These are phyloP conservation scores for Beta lomatogona DNA, from an alignment of 179 eudicot species.

Conservation along the genomic window DNA sequence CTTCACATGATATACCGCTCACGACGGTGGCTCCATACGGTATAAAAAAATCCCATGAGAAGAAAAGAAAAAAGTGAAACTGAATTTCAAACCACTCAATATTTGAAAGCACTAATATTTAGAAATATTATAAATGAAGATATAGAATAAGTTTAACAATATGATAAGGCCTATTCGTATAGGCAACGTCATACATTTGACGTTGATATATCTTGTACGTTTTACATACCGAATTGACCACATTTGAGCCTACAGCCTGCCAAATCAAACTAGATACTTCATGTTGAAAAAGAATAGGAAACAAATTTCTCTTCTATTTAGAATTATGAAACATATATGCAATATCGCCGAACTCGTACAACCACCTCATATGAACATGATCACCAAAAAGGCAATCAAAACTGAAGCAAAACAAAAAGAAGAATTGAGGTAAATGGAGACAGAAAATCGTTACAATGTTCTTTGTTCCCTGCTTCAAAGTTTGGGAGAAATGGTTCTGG, in stretches of 20 bases:
- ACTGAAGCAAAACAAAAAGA: constrained; percentile 3
- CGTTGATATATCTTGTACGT: not conserved
- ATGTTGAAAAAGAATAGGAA: constrained; percentile 14
- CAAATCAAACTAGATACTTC: not conserved
- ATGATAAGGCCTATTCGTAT: not conserved
- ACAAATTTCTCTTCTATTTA: not conserved
- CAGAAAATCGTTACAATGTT: constrained; percentile 11
- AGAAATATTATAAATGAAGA: too few relatives aligned
- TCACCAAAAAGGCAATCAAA: constrained; percentile 29
- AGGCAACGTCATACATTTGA: not conserved
- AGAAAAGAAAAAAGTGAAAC: too few relatives aligned
- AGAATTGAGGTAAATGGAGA: not conserved
- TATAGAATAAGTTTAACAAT: too few relatives aligned
- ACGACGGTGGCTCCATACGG: too few relatives aligned
- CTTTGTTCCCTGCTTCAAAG: constrained; percentile 25
- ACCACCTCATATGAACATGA: constrained; percentile 39
- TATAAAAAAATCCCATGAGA: too few relatives aligned
- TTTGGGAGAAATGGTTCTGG: not conserved
- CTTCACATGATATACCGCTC: too few relatives aligned
- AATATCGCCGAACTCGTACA: constrained; percentile 28
- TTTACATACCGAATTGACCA: not conserved
- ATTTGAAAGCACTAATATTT: too few relatives aligned
- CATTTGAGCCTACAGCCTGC: not conserved
- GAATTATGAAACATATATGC: constrained; percentile 33
- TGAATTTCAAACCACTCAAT: too few relatives aligned